phyloP scores from a whole-genome alignment of 306 rosid genomes.

The Lathyrus tuberosus region DNA sequence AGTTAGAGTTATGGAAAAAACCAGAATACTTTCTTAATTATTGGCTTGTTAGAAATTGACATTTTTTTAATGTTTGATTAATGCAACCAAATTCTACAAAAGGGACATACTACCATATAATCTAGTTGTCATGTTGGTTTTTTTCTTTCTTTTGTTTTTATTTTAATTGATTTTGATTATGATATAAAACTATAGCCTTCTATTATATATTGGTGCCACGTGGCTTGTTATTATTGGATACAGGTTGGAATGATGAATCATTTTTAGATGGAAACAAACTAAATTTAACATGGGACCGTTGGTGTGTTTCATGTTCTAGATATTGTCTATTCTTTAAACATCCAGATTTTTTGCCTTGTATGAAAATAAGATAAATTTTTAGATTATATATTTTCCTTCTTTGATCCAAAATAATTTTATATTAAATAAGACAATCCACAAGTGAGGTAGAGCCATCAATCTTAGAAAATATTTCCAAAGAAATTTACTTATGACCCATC shows the following conservation, averaged over 20 bases:
- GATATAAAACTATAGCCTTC: slow-evolving; percentile 7
- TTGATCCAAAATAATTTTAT: neutral
- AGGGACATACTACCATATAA: slow-evolving; percentile 39
- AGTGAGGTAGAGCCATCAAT: neutral
- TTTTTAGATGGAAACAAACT: slow-evolving; percentile 24
- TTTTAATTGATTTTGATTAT: slow-evolving; percentile 18
- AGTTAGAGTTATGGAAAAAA: neutral
- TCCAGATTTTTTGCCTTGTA: neutral
- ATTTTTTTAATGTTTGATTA: slow-evolving; percentile 1
- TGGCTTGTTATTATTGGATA: slow-evolving; percentile 40
- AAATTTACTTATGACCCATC: neutral
- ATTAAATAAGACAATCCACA: neutral
- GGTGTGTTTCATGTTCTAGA: slow-evolving; percentile 24
- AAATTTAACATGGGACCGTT: slow-evolving; percentile 33
- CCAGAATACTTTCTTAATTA: slow-evolving; percentile 25
- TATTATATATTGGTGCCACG: slow-evolving; percentile 22
- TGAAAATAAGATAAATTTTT: neutral
- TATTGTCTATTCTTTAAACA: slow-evolving; percentile 4
- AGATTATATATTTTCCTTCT: neutral
- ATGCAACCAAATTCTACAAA: slow-evolving; percentile 28
- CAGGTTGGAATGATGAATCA: slow-evolving; percentile 38
- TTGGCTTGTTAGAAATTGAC: slow-evolving; percentile 29
- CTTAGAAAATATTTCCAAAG: neutral
- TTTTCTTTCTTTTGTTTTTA: neutral
- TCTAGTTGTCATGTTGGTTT: slow-evolving; percentile 40